A percentile compares a stretch with the other conserved stretches of the same genome.
phyloP scores from a whole-genome alignment of 2,329 filamentous ascomycete genomes.

The Xylaria sp. region DNA sequence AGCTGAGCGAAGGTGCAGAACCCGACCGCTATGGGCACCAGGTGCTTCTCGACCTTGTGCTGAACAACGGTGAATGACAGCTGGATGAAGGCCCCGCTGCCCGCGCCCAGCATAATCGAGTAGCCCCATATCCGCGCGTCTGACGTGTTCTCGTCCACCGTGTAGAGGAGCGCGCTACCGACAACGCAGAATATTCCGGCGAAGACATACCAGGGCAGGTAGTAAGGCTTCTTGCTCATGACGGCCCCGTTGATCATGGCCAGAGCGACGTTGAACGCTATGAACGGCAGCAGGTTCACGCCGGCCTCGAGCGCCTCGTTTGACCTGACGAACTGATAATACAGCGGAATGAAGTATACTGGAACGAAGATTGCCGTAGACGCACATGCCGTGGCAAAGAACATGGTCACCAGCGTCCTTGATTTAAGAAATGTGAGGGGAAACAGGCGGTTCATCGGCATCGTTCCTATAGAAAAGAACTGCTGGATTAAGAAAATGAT shows the following conservation, averaged over 20 bases:
- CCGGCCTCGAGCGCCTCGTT: slow-evolving; percentile 45
- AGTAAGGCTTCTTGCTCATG: slow-evolving; percentile 39
- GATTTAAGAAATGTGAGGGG: slow-evolving; percentile 49
- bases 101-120: too few relatives aligned
- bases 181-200: not conserved
- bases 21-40: too few relatives aligned
- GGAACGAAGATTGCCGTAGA: slow-evolving; percentile 32
- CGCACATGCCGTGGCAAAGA: slow-evolving; percentile 38
- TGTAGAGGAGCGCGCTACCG: slow-evolving; percentile 17
- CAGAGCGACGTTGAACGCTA: slow-evolving; percentile 39
- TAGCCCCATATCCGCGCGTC: too few relatives aligned
- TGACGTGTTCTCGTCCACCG: slow-evolving; percentile 39
- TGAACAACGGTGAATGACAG: too few relatives aligned
- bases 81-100: too few relatives aligned
- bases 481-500: slow-evolving; percentile 52
- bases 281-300: slow-evolving; percentile 46
- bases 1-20: too few relatives aligned
- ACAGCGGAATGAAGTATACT: slow-evolving; percentile 56
- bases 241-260: slow-evolving; percentile 39
- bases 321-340: slow-evolving; percentile 51
- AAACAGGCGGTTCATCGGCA: slow-evolving; percentile 43
- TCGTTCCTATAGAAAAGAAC: slow-evolving; percentile 44
- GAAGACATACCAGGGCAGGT: slow-evolving; percentile 8
- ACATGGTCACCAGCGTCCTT: slow-evolving; percentile 45
- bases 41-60: slow-evolving; percentile 36